A percentile compares a stretch with the other conserved stretches of the same genome.
Conservation (phyloP, 2,329 filamentous ascomycete species). For the Stagonosporopsis chrysanthemi region DNA sequence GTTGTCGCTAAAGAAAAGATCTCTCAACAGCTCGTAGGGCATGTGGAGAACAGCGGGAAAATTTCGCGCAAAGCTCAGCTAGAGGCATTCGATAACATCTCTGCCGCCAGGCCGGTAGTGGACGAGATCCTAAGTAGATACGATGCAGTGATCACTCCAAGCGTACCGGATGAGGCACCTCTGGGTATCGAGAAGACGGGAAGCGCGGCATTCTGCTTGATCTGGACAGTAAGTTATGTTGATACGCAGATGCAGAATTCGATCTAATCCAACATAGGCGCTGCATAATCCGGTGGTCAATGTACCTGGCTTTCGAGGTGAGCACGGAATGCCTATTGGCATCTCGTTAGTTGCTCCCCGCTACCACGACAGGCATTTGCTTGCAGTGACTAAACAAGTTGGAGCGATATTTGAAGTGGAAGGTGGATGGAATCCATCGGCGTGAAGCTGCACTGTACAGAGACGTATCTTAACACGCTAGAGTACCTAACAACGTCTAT, state of each 20-base stretch:
- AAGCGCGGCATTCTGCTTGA: slow-evolving; percentile 59
- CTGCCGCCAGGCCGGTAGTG: slow-evolving; percentile 61
- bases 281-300: slow-evolving; percentile 71
- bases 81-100: slow-evolving; percentile 63
- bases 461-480: background rate
- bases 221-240: slow-evolving; percentile 55
- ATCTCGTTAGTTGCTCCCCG: slow-evolving; percentile 59
- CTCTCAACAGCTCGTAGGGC: slow-evolving; percentile 53
- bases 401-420: slow-evolving; percentile 41
- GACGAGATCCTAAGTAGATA: slow-evolving; percentile 63
- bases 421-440: slow-evolving; percentile 36
- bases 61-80: slow-evolving; percentile 59
- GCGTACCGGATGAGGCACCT: slow-evolving; percentile 67
- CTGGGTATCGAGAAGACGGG: slow-evolving; percentile 63
- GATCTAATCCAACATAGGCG: slow-evolving; percentile 21
- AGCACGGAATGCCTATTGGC: slow-evolving; percentile 66
- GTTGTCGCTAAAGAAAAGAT: slow-evolving; percentile 57
- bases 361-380: slow-evolving; percentile 40
- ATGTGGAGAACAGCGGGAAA: slow-evolving; percentile 59
- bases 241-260: background rate
- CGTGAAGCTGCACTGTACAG: background rate
- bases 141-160: slow-evolving; percentile 65
- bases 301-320: slow-evolving; percentile 67
- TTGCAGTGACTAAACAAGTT: slow-evolving; percentile 39
- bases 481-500: background rate